Evolutionary conservation across 2,329 filamentous ascomycete species (phyloP), one percentile per base, ranked within the genome.

Genomic region (Penicillium sp.): DNA sequence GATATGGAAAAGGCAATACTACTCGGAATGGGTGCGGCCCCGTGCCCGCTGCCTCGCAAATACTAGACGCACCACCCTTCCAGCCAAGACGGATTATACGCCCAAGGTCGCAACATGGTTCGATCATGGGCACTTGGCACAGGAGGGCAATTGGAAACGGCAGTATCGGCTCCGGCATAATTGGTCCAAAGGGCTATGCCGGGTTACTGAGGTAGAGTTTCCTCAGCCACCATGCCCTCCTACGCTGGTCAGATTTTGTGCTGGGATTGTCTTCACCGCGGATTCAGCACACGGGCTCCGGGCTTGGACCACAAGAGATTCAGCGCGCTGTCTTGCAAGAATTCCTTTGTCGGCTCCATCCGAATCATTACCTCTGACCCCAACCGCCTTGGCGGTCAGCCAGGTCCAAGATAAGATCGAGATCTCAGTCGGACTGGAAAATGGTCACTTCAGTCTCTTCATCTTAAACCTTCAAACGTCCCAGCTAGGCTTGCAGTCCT

Each of bases 121-220:
- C 35, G 83, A 86, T 50, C 84, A 89, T 61, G 78, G 82, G 38
- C 80, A 83, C 58, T 69, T 84, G 8, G 81, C 89, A 23, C 77
- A 75, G 55, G 75, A 77, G 58, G 80, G 80, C 13, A 85, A 94
- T 69, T 97, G 93, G 93, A 96, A 95, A 78, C 84, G 85, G 60
- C 89, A 94, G 68, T 97, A 95, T 75, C 91, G 89, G 68, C 80
- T 97, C 50, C 84, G 90, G 46, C 89, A 96, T 71, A 97, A 97
- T 76, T 97, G 94, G 94, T 85, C 89, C 1, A 85, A 83, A 61
- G 94, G 93, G 0, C 87, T 85, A 64, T 96, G 91, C 68, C 88
- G 85, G 38, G 86, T 96, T 13, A 87, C 89, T 37, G 90, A 96
- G 73, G 84, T 97, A 31, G 81, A 86, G 45, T 82, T 91, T 25